Base-by-base conservation (phyloP, 2,329 filamentous ascomycete species). In the Cladobotryum mycophilum region DNA sequence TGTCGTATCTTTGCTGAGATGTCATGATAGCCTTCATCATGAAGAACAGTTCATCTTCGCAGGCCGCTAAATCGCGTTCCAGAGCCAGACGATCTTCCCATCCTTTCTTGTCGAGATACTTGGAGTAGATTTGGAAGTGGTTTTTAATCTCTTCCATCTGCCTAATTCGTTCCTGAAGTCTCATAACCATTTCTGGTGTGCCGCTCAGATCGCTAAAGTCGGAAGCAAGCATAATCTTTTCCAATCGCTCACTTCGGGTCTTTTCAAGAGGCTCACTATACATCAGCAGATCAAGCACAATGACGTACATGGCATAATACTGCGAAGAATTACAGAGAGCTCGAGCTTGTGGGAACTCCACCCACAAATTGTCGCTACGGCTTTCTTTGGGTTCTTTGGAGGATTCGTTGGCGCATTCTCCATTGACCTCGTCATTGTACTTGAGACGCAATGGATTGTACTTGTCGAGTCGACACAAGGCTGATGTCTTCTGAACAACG, bases 1-100 rank as follows among this genome's bases (percentile, higher is more conserved):
- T 60, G 80, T 95, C 89, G 56, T 83, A 84, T 64, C 91, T 93
- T 53, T 90, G 80, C 68, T 99, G 93, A 5, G 92, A 95, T 3
- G 90, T 95, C 1, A 93, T 99, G 65, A 99, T 99, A 37, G 93
- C 95, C 63, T 99, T 97, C 93, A 99, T 97, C 75, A 99, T 88
- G 72, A 99, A 99, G 76, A 99, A 99, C 8, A 99, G 72, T 67
- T 99, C 95, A 61, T 99, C 93, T 66, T 97, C 93, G 62, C 89
- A 96, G 17, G 83, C 83, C 9, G 89, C 82, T 46, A 99, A 74
- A 64, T 99, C 93, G 47, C 88, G 85, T 64, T 99, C 93, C 41
- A 99, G 78, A n/a, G 85, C 73, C 53, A 96, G 76, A 34, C 90
- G 82, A 64, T 97, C 92, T 63, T 93, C 84, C 91, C 92, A 97